Conservation (phyloP, 768 basidiomycete genomes). For the Scleroderma citrinum region DNA sequence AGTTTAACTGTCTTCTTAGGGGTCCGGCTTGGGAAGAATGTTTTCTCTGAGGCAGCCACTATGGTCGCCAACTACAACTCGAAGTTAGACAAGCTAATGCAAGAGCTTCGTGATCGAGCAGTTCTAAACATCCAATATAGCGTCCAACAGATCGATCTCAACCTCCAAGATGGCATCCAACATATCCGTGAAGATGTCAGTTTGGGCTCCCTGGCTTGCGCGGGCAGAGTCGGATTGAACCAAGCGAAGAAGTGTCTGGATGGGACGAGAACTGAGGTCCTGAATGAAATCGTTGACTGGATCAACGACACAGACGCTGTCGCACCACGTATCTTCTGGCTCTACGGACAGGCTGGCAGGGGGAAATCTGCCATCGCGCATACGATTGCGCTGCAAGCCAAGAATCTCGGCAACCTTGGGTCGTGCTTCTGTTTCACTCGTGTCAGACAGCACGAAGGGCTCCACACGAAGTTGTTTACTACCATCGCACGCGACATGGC, state of each 20-base stretch:
- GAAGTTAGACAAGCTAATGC: background rate
- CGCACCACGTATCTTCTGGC: slow-evolving; percentile 7
- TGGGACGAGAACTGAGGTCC: slow-evolving; percentile 9
- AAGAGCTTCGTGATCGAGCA: background rate
- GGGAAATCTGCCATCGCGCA: slow-evolving; percentile 5
- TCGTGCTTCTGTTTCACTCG: slow-evolving; percentile 15
- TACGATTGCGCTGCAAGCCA: slow-evolving; percentile 7
- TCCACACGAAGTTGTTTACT: slow-evolving; percentile 3
- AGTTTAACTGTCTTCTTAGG: background rate
- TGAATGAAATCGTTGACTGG: slow-evolving; percentile 15
- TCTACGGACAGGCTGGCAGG: slow-evolving; percentile 6
- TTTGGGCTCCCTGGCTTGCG: slow-evolving; percentile 1
- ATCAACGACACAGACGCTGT: background rate
- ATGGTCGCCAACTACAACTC: background rate
- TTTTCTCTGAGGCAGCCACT: background rate
- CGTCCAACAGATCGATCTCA: no score
- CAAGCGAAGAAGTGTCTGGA: slow-evolving; percentile 7
- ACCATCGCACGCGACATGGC: slow-evolving; percentile 11
- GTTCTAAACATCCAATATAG: background rate
- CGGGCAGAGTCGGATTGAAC: background rate
- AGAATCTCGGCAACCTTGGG: slow-evolving; percentile 11
- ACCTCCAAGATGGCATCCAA: background rate
- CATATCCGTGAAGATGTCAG: background rate
- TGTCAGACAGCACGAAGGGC: background rate
- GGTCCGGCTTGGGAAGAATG: background rate